These are phyloP conservation scores for Eimeria praecox DNA, from an alignment of 169 alveolate genomes.

Conservation along the genomic window DNA sequence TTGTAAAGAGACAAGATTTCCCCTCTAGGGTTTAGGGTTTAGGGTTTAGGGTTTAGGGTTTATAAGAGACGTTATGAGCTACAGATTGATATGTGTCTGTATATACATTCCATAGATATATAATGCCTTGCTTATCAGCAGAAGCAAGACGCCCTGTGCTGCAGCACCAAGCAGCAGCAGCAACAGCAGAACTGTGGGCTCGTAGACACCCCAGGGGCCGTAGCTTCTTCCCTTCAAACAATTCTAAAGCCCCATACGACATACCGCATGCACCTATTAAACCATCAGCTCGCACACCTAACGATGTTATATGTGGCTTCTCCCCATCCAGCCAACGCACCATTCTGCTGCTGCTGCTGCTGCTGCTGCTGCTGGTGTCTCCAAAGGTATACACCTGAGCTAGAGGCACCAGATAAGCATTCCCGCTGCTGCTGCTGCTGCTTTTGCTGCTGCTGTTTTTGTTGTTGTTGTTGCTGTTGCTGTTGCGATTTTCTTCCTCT, in stretches of 20 bases:
- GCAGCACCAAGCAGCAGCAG: constrained; percentile 34
- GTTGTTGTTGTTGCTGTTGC: not conserved
- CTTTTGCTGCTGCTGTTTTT: not conserved
- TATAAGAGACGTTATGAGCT: not conserved
- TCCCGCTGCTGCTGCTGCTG: not conserved
- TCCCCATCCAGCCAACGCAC: not conserved
- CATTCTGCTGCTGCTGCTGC: not conserved
- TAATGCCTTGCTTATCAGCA: constrained; percentile 18
- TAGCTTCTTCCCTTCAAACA: constrained; percentile 37
- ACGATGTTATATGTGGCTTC: not conserved
- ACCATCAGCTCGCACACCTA: constrained; percentile 16
- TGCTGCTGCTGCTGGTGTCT: not conserved
- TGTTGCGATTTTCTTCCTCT: not conserved
- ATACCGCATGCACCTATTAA: constrained; percentile 25
- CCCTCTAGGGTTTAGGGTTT: not conserved
- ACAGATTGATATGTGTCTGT: not conserved
- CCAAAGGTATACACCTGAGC: not conserved
- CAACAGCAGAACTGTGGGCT: constrained; percentile 25
- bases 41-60: not conserved
- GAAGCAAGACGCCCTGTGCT: constrained; percentile 20
- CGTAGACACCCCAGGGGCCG: constrained; percentile 4
- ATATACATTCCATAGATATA: not conserved
- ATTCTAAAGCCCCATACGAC: not conserved
- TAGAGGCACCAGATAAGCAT: not conserved
- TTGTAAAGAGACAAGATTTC: no score